Base-by-base conservation (phyloP, 108 stramenopile species). In the Parmales sp. region DNA sequence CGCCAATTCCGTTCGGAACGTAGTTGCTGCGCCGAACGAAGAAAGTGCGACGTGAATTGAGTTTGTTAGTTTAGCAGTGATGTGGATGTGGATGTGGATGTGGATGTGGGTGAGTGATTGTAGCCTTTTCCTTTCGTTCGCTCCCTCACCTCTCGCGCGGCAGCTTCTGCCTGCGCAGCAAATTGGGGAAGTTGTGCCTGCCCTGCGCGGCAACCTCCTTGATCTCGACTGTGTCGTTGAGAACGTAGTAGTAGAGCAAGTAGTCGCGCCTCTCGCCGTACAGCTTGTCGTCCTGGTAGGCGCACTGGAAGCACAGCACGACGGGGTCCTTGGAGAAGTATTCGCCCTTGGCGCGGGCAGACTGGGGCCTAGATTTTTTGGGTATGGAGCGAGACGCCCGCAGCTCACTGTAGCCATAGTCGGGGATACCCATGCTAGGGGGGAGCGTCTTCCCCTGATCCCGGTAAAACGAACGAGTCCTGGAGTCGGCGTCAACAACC, bases 181-280 rank as follows among this genome's bases (percentile, higher is more conserved):
- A 19, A 18, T 67, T 49, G 34, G 73, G 68, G 68, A 64, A 69
- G 37, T 7, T 46, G 34, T 29, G 29, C 29, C 39, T 28, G 51
- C 77, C 46, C 26, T 74, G 51, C 38, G 38, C 60, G 31, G 22
- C 20, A 19, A 64, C 45, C 70, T 84, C 82, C 66, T 54, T 68
- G 66, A 83, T 77, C 67, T 81, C 74, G 2, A 84, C 39, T 7
- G 74, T 80, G 37, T 77, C 74, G 70, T 83, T 72, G 25, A 68
- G 45, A 9, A 81, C 54, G 69, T 78, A 82, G 68, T 77, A 80
- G 41, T 76, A 54, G 9, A 84, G 63, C 26, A 74, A 41, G 41
- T 77, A 81, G 41, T 73, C 39, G 9, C 75, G 78, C 67, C 66
- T 46, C 36, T 79, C 80, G 36, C 82, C 83, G 51, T 70, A 64